Base-by-base conservation (phyloP, 164 flowering plant species). In the Berberis thunbergii region DNA sequence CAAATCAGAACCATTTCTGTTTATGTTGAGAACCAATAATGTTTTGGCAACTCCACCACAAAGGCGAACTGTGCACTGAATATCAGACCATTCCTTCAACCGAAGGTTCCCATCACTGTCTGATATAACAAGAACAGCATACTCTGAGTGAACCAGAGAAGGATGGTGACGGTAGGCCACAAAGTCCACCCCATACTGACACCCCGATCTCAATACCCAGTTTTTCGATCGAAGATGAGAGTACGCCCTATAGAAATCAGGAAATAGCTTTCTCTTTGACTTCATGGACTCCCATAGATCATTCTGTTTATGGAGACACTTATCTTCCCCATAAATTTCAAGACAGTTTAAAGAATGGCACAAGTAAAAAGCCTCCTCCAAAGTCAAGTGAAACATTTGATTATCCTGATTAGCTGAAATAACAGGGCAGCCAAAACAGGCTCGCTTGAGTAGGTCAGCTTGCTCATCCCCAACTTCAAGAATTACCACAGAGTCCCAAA, bases 151-250 rank as follows among this genome's bases (percentile, higher is more conserved):
- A 40, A 92, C 88, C 46, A 86, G 63, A 54, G 82, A 68, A 0
- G 88, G 96, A 70, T 85, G 94, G 65, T 86, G 91, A 8, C 84
- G 76, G 57, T 84, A 89, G 7, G 86, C 87, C 49, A 87, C 93
- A 74, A 78, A 92, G 63, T 89, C 96, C 26, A 79, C 90, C 59
- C 96, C 98, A 67, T 83, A 86, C 54, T 80, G 84, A 13, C 78
- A 74, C 45, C 96, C 98, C 2, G 87, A 64, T 41, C 84, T 79
- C 62, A 92, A 91, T 3, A 87, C 84, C 96, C 96, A 92, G 70
- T 92, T 89, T 69, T 89, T 87, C 64, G 1, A 50, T 7, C 88
- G 76, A 12, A 85, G 82, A 77, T 89, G 89, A 63, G 78, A 78
- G 72, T 86, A 92, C 43, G 88, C 96, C 74, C 80, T 81, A 75